Evolutionary conservation across 768 basidiomycete genomes (phyloP), one percentile per base, ranked within the genome.

Genomic region (Lentinula edodes): DNA sequence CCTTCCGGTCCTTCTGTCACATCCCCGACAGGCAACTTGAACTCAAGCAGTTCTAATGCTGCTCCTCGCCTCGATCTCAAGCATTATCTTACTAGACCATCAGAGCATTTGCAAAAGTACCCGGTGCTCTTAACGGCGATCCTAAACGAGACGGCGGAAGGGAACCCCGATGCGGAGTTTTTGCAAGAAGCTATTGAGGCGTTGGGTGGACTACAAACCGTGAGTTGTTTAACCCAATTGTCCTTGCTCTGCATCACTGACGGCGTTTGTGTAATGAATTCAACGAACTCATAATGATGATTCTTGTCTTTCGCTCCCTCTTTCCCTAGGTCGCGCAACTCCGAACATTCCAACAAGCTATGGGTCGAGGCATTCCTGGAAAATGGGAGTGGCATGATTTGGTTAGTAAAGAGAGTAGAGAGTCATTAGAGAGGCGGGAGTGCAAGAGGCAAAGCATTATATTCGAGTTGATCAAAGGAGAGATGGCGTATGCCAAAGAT

Each of bases 401-500:
- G 16, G 91, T 95, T 5, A 73, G 89, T 0, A 74, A 83, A 46
- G 91, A 93, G 43, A 68, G 86, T 9, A 77, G 85, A 53, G 79
- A 83, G 66, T 71, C 66, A 2, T 78, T 95, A 62, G 73, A 82
- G 10, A 92, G 92, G 74, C 78, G 88, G 46, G 93, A 93, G 69
- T 78, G 82, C 18, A 93, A 93, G 71, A 84, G 93, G 38, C 94
- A 96, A 74, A 94, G 93, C 48, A 87, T 94, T 67, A 94, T 96
- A 55, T 97, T 95, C 68, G 94, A 97, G 76, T 73, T 96, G 63
- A 96, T 97, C 72, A 92, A 96, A 72, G 91, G 91, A 64, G 94
- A 97, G 72, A 96, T 96, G 93, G 85, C 87, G 32, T 97, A 95
- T 69, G 94, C 96, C 32, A 91, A 88, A 66, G 94, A 97, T 77